phyloP scores from a whole-genome alignment of 2,329 filamentous ascomycete genomes.

The Neofusicoccum ribis region DNA sequence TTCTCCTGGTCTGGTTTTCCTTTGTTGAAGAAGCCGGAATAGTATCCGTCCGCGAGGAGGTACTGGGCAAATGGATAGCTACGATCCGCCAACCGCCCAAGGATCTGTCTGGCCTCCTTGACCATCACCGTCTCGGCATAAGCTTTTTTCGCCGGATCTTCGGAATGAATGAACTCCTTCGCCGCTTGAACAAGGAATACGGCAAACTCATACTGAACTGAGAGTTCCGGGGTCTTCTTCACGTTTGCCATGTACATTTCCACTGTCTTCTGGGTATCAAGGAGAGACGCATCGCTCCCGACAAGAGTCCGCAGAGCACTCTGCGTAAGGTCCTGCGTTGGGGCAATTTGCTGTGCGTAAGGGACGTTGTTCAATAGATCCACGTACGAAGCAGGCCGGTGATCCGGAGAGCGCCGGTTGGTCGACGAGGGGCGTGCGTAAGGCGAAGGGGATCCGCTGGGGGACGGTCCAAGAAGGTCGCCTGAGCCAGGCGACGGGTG shows the following conservation, averaged over 20 bases:
- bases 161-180: conserved; percentile 61
- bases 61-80: conserved; percentile 98
- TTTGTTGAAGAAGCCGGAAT: conserved; percentile 92
- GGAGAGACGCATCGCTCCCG: conserved; percentile 84
- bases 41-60: conserved; percentile 91
- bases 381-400: conserved; percentile 60
- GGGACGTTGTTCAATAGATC: conserved; percentile 65
- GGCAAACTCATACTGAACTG: conserved; percentile 94
- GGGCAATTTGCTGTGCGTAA: conserved; percentile 77
- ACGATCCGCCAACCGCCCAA: conserved; percentile 80
- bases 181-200: conserved; percentile 90
- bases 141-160: conserved; percentile 22
- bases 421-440: conserved; percentile 52
- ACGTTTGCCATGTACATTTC: conserved; percentile 98
- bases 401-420: conserved; percentile 58
- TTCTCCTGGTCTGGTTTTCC: conserved; percentile 88
- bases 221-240: conserved; percentile 90
- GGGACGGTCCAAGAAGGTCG: conserved; percentile 40
- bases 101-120: conserved; percentile 82
- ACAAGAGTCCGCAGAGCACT: conserved; percentile 74
- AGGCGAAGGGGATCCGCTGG: conserved; percentile 41
- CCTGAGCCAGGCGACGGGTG: conserved; percentile 54
- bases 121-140: conserved; percentile 59
- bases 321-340: conserved; percentile 64
- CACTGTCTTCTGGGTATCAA: conserved; percentile 89